Conservation (phyloP, 768 basidiomycete genomes). For the Xerocomus spinulosus region DNA sequence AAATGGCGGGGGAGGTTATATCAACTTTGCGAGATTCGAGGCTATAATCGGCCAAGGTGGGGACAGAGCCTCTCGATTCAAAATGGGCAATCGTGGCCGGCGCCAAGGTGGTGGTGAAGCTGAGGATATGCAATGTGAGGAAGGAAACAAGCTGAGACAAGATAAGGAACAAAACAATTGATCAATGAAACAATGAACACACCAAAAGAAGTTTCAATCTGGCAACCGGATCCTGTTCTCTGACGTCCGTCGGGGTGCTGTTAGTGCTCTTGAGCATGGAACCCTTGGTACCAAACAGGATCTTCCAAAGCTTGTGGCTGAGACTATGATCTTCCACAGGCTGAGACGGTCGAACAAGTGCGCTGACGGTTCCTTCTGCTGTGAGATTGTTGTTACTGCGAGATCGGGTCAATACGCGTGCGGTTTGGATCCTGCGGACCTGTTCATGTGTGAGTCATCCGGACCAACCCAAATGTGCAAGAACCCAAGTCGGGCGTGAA, state of each 20-base stretch:
- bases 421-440: slow-evolving; percentile 69
- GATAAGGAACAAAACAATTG: not conserved
- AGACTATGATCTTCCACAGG: slow-evolving; percentile 15
- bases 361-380: slow-evolving; percentile 29
- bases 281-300: slow-evolving; percentile 46
- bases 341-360: slow-evolving; percentile 23
- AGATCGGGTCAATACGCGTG: slow-evolving; percentile 46
- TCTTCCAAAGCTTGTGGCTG: slow-evolving; percentile 25
- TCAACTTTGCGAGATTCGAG: slow-evolving; percentile 56
- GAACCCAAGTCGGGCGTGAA: slow-evolving; percentile 7
- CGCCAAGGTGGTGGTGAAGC: slow-evolving; percentile 88
- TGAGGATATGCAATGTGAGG: slow-evolving; percentile 85
- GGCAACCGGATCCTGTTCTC: slow-evolving; percentile 76
- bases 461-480: too few relatives aligned
- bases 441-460: slow-evolving; percentile 24
- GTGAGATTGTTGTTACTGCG: slow-evolving; percentile 28
- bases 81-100: slow-evolving; percentile 50
- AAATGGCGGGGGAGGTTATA: slow-evolving; percentile 56
- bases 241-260: slow-evolving; percentile 37
- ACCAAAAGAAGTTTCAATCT: slow-evolving; percentile 85
- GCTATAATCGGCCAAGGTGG: slow-evolving; percentile 12
- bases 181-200: slow-evolving; percentile 22
- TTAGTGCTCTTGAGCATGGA: slow-evolving; percentile 44
- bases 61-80: slow-evolving; percentile 24
- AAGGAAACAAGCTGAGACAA: slow-evolving; percentile 74